Conservation (phyloP, 306 rosid species). For the Trifolium pratense region DNA sequence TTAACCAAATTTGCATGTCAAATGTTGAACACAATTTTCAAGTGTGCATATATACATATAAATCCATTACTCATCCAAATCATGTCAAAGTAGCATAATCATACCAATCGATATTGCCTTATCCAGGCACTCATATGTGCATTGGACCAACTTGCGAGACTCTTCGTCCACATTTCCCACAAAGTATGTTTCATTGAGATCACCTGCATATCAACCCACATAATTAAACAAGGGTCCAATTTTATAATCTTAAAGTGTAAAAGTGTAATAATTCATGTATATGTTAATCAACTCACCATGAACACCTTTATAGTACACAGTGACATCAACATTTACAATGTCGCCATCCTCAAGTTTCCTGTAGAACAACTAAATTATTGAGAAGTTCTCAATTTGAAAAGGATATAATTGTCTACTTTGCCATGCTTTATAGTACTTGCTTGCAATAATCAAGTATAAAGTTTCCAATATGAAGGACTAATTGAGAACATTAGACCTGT, state of each 20-base stretch:
- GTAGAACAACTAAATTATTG: constrained; percentile 36
- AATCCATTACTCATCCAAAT: background rate
- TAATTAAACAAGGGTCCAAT: background rate
- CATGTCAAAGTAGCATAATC: background rate
- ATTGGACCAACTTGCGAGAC: constrained; percentile 70
- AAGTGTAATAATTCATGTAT: background rate
- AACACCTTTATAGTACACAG: constrained; percentile 85
- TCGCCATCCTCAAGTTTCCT: constrained; percentile 98
- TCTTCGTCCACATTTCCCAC: constrained; percentile 97
- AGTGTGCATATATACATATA: too few relatives aligned
- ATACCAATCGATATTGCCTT: constrained; percentile 94
- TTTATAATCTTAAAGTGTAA: background rate
- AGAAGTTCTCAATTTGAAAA: constrained; percentile 30
- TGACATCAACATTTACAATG: constrained; percentile 86
- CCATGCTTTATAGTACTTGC: background rate
- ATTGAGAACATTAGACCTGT: background rate
- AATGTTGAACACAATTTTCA: too few relatives aligned
- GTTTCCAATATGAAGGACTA: background rate
- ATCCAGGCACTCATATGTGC: constrained; percentile 91
- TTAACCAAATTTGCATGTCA: too few relatives aligned
- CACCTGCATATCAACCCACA: constrained; percentile 60
- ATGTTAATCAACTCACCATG: constrained; percentile 63
- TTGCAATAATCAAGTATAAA: constrained; percentile 16
- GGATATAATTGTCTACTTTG: constrained; percentile 5
- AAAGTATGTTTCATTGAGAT: constrained; percentile 93